phyloP scores from a whole-genome alignment of 495 filamentous ascomycete species.

The Neurospora pannonica region DNA sequence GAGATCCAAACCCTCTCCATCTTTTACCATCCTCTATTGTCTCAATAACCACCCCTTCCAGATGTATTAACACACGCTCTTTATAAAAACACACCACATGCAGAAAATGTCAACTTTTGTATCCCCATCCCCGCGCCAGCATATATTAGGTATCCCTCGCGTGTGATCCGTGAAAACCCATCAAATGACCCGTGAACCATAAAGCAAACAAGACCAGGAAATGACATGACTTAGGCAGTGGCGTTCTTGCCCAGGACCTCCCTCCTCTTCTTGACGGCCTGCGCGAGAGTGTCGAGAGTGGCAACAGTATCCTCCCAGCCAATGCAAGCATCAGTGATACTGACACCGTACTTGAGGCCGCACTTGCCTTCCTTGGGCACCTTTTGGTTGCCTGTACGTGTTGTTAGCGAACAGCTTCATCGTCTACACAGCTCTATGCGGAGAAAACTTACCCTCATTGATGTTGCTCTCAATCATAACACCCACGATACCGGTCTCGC shows the following conservation, averaged over 20 bases:
- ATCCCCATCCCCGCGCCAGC: not conserved
- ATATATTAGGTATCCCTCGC: not conserved
- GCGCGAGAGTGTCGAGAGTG: constrained; percentile 69
- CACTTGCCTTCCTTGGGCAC: constrained; percentile 81
- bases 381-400: constrained; percentile 67
- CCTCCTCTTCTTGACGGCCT: constrained; percentile 64
- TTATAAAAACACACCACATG: not conserved
- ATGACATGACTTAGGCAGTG: not conserved
- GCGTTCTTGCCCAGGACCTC: constrained; percentile 29
- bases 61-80: not conserved
- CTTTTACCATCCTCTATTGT: not conserved
- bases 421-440: not conserved
- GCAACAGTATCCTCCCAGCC: constrained; percentile 85
- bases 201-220: not conserved
- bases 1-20: not conserved
- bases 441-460: constrained; percentile 59
- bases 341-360: constrained; percentile 88
- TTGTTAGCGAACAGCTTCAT: constrained; percentile 8
- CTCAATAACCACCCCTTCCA: not conserved
- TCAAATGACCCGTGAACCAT: not conserved
- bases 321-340: constrained; percentile 97
- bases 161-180: not conserved
- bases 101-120: not conserved
- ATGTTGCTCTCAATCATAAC: constrained; percentile 99
- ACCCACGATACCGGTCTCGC: constrained; percentile 86